These are phyloP conservation scores for Boletus bicolor DNA, from an alignment of 768 basidiomycete genomes.

Conservation along the genomic window DNA sequence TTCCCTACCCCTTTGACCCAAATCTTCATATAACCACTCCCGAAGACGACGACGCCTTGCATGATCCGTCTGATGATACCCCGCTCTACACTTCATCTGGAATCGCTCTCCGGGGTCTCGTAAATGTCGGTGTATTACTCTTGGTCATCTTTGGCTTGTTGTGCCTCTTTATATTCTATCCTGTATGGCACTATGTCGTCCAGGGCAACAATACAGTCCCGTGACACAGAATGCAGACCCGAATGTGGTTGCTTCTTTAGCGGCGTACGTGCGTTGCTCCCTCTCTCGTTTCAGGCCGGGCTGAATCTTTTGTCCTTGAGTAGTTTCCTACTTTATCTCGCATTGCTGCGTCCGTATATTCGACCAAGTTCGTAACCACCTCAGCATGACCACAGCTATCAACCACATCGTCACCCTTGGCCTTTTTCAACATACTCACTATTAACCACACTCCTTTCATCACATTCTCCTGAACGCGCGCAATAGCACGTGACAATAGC, in stretches of 20 bases:
- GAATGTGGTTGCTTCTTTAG: not conserved
- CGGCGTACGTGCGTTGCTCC: slow-evolving; percentile 5
- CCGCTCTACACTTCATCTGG: slow-evolving; percentile 22
- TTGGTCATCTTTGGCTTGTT: slow-evolving; percentile 61
- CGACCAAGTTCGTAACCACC: not conserved
- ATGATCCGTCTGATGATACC: slow-evolving; percentile 50
- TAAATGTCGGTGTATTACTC: slow-evolving; percentile 69
- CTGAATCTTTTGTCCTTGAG: not conserved
- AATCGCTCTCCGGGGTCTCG: slow-evolving; percentile 46
- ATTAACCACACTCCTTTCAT: not conserved
- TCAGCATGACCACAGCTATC: not conserved
- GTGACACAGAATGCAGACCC: slow-evolving; percentile 3
- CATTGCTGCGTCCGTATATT: slow-evolving; percentile 9
- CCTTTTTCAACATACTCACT: not conserved
- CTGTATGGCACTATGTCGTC: slow-evolving; percentile 46
- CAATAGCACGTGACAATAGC: not conserved
- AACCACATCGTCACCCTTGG: not conserved
- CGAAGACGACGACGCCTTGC: slow-evolving; percentile 76
- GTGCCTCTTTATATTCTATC: slow-evolving; percentile 78
- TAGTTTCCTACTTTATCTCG: not conserved
- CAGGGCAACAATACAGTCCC: not conserved
- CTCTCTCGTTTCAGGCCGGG: not conserved
- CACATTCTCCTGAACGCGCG: not conserved
- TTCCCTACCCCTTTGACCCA: slow-evolving; percentile 74
- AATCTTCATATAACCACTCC: slow-evolving; percentile 49